These are phyloP conservation scores for Raphanus sativus DNA, from an alignment of 345 rosid genomes.

Conservation along the genomic window DNA sequence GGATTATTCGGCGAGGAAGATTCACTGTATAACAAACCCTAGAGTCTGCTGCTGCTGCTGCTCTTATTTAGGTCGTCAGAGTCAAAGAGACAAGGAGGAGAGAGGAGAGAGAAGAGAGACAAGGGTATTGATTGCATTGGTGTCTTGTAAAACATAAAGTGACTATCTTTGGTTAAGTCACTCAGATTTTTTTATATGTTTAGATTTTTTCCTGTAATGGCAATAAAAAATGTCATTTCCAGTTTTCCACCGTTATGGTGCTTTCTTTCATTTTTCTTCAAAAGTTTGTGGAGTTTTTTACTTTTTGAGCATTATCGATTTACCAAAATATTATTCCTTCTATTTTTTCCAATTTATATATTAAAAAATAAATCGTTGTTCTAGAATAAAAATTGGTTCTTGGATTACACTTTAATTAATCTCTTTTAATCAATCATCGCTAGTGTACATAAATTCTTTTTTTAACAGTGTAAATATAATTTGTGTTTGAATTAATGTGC, in stretches of 20 bases:
- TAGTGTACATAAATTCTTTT: not conserved
- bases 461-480: not conserved
- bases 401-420: not conserved
- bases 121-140: slow-evolving; percentile 2
- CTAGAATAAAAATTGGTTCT: no score
- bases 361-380: not conserved
- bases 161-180: slow-evolving; percentile 28
- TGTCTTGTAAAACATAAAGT: not conserved
- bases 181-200: slow-evolving; percentile 19
- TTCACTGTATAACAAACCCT: slow-evolving; percentile 42
- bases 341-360: no score
- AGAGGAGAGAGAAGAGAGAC: slow-evolving; percentile 25
- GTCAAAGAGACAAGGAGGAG: slow-evolving; percentile 11
- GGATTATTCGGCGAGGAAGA: slow-evolving; percentile 13
- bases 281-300: slow-evolving; percentile 33
- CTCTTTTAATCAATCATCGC: not conserved
- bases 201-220: slow-evolving; percentile 28
- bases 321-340: not conserved
- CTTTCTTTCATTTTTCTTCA: slow-evolving; percentile 7
- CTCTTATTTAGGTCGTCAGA: slow-evolving; percentile 19
- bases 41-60: slow-evolving; percentile 30
- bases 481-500: no score
- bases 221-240: not conserved
- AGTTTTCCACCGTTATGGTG: slow-evolving; percentile 6
- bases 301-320: slow-evolving; percentile 19